Percentiles rank a stretch among this genome's conserved stretches.
Conservation (phyloP, 305 asterid species). For the Rubia peregrina region DNA sequence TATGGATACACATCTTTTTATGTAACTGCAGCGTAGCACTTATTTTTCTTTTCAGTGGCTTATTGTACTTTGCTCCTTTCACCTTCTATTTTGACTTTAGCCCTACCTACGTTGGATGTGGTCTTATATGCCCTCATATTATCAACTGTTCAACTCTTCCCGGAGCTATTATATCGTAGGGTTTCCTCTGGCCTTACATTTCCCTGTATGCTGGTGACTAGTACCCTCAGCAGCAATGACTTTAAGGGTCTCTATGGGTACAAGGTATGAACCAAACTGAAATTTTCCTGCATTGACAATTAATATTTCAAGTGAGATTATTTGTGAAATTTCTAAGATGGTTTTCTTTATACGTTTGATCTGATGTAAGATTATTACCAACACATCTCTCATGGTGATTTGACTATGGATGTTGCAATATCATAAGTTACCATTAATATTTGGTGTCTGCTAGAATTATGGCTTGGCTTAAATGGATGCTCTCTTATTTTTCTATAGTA, state of each 20-base stretch:
- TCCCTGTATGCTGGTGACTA: conserved; percentile 70
- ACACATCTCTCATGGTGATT: neutral
- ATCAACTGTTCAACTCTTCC: conserved; percentile 88
- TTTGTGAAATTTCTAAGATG: neutral
- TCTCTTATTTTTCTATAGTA: neutral
- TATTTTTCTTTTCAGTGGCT: conserved; percentile 3
- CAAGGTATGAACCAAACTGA: conserved; percentile 44
- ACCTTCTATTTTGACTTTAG: conserved; percentile 96
- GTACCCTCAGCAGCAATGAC: conserved; percentile 91
- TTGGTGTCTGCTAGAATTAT: too few relatives aligned
- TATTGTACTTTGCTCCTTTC: conserved; percentile 22
- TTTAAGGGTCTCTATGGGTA: conserved; percentile 93
- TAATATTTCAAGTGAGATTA: neutral
- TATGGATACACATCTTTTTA: neutral
- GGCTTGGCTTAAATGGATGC: neutral
- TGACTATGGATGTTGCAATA: neutral
- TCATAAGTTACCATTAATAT: neutral
- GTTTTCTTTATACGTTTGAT: neutral
- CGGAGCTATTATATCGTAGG: conserved; percentile 98
- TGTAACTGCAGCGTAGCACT: neutral
- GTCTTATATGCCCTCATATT: conserved; percentile 91
- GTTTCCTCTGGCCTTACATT: conserved; percentile 90
- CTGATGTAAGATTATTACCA: neutral
- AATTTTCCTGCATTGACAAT: neutral
- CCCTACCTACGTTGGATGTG: conserved; percentile 93